phyloP scores from a whole-genome alignment of 371 early-diverging fungal species.

The Apophysomyces ossiformis region DNA sequence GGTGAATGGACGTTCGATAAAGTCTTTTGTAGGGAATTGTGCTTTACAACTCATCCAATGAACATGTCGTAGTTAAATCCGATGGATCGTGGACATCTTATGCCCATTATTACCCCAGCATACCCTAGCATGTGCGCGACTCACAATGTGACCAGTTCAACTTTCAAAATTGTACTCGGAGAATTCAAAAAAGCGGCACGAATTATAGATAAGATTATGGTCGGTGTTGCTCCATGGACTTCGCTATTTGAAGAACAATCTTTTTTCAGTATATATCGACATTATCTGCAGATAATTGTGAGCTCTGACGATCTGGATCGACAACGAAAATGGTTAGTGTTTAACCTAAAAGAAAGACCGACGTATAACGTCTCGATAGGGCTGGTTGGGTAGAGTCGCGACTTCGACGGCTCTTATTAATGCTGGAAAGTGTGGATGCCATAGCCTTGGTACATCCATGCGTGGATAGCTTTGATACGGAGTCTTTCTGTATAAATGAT shows the following conservation, averaged over 20 bases:
- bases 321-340: conserved; percentile 69
- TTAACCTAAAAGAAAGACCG: no score
- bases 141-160: conserved; percentile 97
- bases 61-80: conserved; percentile 67
- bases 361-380: no score
- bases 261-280: conserved; percentile 91
- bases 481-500: conserved; percentile 61
- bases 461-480: conserved; percentile 84
- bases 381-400: conserved; percentile 93
- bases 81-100: conserved; percentile 89
- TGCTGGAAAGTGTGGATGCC: conserved; percentile 85
- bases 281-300: conserved; percentile 92
- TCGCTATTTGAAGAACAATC: conserved; percentile 84
- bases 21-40: no score
- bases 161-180: conserved; percentile 80
- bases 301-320: conserved; percentile 73
- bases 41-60: no score
- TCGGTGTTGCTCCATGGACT: conserved; percentile 64
- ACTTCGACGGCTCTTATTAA: conserved; percentile 88
- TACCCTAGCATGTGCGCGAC: conserved; percentile 99
- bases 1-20: conserved; percentile 29
- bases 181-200: conserved; percentile 84
- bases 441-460: conserved; percentile 90
- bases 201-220: conserved; percentile 74
- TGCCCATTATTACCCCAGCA: conserved; percentile 99